Base-by-base conservation (phyloP, 1,139 yeast species). In the Candida neerlandica region DNA sequence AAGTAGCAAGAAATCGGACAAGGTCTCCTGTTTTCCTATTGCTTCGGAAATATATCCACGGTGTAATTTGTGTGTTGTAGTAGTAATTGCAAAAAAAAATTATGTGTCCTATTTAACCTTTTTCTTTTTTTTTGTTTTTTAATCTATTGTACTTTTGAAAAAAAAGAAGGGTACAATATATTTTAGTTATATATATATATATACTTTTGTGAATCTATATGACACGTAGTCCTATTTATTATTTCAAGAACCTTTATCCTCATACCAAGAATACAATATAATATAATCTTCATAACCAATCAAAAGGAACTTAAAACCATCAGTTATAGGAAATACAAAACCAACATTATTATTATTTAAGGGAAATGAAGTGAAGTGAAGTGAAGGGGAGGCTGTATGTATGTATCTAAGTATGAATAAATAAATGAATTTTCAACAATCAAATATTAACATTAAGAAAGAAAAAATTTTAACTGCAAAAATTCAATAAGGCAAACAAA, bases 381-480 rank as follows among this genome's bases (percentile, higher is more conserved):
- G n/a, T n/a, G 34, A 14, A 32, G 34, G 16, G 33, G 33, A 6
- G 34, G 34, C n/a, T n/a, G n/a, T n/a, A n/a, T n/a, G n/a, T n/a
- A n/a, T n/a, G n/a, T n/a, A n/a, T n/a, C n/a, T n/a, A n/a, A n/a
- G 30, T 30, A 14, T 11, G 34, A 30, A 11, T 7, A n/a, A 30
- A n/a, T 5, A 7, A 30, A 6, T 33, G 37, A 4, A 16, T 33
- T 33, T n/a, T 29, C 33, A 29, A 29, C 33, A 16, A 33, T 14
- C 37, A n/a, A 32, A 14, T 19, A 37, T 15, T 37, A n/a, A 4
- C 14, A 21, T 19, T 19, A 21, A n/a, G n/a, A n/a, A n/a, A n/a
- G n/a, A n/a, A n/a, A 15, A 21, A 37, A 37, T 37, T 37, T 37
- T 37, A 37, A 37, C 41, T 37, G 41, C 41, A 37, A 37, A 37